Percentiles rank a stretch among this genome's conserved stretches.
phyloP scores from a whole-genome alignment of 495 filamentous ascomycete species.

The Alectoria sarmentosa region DNA sequence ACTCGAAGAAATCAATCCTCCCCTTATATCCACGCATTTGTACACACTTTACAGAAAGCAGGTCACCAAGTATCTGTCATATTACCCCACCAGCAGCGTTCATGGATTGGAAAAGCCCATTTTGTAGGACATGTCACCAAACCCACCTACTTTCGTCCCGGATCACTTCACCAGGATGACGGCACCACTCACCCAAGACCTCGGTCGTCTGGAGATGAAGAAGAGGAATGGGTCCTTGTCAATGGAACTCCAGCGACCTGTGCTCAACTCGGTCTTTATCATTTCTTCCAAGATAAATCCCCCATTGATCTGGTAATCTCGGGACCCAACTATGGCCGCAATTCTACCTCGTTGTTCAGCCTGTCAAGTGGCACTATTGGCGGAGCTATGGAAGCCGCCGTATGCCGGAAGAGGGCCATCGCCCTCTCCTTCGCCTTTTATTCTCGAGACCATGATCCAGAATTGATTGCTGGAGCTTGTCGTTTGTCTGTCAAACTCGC shows the following conservation, averaged over 20 bases:
- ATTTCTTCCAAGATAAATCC: constrained; percentile 60
- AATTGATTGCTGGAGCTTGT: constrained; percentile 67
- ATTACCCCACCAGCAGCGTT: constrained; percentile 84
- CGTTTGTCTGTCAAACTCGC: constrained; percentile 63
- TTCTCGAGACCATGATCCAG: constrained; percentile 67
- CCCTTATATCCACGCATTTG: constrained; percentile 84
- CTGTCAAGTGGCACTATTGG: constrained; percentile 85
- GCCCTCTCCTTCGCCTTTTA: constrained; percentile 87
- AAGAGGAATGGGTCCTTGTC: constrained; percentile 90
- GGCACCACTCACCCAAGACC: constrained; percentile 56
- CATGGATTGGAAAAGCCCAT: constrained; percentile 98
- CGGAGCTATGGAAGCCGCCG: constrained; percentile 86
- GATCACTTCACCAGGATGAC: constrained; percentile 55
- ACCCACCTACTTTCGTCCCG: constrained; percentile 79
- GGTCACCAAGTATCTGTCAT: constrained; percentile 85
- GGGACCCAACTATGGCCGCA: constrained; percentile 92
- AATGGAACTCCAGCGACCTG: constrained; percentile 83
- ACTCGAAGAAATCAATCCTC: constrained; percentile 53
- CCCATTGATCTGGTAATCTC: constrained; percentile 75
- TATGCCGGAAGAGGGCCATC: constrained; percentile 67
- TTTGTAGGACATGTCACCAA: constrained; percentile 79
- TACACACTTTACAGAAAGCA: constrained; percentile 64
- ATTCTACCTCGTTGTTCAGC: constrained; percentile 88
- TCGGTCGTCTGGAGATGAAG: constrained; percentile 42
- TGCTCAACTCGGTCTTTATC: constrained; percentile 83